phyloP scores from a whole-genome alignment of 2,329 filamentous ascomycete genomes.

The Ascocoryne sarcoides region DNA sequence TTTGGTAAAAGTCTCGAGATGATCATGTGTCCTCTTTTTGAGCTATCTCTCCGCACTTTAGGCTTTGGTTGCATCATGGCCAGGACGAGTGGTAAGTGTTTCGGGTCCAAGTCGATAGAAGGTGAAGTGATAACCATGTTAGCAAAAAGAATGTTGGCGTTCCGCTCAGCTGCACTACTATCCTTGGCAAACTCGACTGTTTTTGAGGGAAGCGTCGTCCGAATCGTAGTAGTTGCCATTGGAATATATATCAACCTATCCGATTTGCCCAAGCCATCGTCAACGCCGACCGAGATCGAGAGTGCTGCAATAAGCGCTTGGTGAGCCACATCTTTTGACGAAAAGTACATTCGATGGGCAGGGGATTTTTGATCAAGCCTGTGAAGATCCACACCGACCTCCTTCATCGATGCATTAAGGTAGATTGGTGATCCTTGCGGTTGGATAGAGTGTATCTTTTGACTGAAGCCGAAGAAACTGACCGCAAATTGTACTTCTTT shows the following conservation, averaged over 20 bases:
- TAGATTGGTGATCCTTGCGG: slow-evolving; percentile 62
- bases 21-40: slow-evolving; percentile 52
- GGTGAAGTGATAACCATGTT: slow-evolving; percentile 96
- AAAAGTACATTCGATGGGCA: slow-evolving; percentile 97
- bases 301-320: slow-evolving; percentile 88
- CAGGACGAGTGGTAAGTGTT: slow-evolving; percentile 78
- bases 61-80: slow-evolving; percentile 58
- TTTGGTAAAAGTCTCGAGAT: slow-evolving; percentile 91
- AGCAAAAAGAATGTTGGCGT: slow-evolving; percentile 73
- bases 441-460: slow-evolving; percentile 61
- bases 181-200: slow-evolving; percentile 72
- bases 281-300: slow-evolving; percentile 83
- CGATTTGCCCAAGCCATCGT: slow-evolving; percentile 78
- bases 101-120: slow-evolving; percentile 84
- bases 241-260: slow-evolving; percentile 88
- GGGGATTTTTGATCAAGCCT: slow-evolving; percentile 86
- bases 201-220: slow-evolving; percentile 90
- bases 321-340: slow-evolving; percentile 83
- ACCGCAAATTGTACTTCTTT: slow-evolving; percentile 95
- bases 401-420: slow-evolving; percentile 88
- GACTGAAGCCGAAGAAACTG: slow-evolving; percentile 81
- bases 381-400: slow-evolving; percentile 87
- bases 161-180: slow-evolving; percentile 70
- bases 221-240: slow-evolving; percentile 92
- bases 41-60: slow-evolving; percentile 33